phyloP scores from a whole-genome alignment of 2,329 filamentous ascomycete species.

The Penicillium italicum region DNA sequence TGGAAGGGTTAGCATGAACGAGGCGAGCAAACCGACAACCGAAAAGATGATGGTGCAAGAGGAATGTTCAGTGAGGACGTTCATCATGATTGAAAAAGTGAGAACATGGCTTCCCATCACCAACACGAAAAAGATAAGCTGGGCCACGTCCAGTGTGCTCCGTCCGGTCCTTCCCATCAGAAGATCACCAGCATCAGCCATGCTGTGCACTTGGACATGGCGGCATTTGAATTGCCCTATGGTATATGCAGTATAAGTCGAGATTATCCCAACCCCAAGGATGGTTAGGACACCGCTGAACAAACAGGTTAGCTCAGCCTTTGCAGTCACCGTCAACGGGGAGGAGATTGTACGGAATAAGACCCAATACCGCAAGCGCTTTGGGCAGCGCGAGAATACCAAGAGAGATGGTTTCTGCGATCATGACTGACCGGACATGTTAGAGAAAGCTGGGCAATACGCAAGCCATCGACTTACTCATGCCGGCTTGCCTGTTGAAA shows the following conservation, averaged over 20 bases:
- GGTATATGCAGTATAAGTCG: slow-evolving; percentile 56
- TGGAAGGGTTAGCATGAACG: slow-evolving; percentile 55
- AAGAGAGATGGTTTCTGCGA: slow-evolving; percentile 55
- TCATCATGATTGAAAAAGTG: slow-evolving; percentile 64
- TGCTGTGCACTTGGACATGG: slow-evolving; percentile 58
- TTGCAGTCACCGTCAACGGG: neutral
- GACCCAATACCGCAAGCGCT: slow-evolving; percentile 49
- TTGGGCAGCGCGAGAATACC: slow-evolving; percentile 54
- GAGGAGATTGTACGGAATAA: slow-evolving; percentile 43
- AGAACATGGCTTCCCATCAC: slow-evolving; percentile 65
- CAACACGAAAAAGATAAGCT: slow-evolving; percentile 61
- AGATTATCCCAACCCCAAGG: slow-evolving; percentile 49
- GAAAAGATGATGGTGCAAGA: slow-evolving; percentile 60
- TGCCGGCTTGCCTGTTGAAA: slow-evolving; percentile 20
- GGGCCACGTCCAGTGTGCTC: slow-evolving; percentile 57
- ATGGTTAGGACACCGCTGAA: slow-evolving; percentile 49
- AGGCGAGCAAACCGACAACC: slow-evolving; percentile 53
- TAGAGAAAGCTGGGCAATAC: neutral
- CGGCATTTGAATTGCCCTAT: slow-evolving; percentile 54
- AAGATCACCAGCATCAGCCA: slow-evolving; percentile 62
- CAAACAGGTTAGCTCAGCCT: neutral
- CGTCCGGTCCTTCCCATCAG: slow-evolving; percentile 57
- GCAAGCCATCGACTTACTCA: slow-evolving; percentile 11
- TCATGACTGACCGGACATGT: slow-evolving; percentile 42
- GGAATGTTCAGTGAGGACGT: slow-evolving; percentile 56